These are phyloP conservation scores for Papilionanthe hybrid DNA, from an alignment of 116 monocot species.

Conservation along the genomic window DNA sequence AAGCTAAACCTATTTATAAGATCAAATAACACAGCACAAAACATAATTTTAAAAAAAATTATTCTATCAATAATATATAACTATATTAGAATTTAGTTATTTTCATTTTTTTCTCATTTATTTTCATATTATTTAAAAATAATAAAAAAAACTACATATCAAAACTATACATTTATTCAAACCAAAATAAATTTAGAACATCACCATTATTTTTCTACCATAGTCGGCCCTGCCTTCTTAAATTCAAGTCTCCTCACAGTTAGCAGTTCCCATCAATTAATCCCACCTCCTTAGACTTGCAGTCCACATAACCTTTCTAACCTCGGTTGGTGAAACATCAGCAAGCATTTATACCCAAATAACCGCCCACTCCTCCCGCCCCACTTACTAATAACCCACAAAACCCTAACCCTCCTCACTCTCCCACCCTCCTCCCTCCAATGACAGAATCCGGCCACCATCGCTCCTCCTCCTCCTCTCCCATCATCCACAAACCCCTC, in stretches of 20 bases:
- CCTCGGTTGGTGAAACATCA: background rate
- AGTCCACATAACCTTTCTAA: background rate
- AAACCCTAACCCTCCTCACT: background rate
- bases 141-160: too few species aligned
- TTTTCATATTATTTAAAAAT: too few species aligned
- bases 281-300: background rate
- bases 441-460: slow-evolving; percentile 2
- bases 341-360: background rate
- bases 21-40: too few species aligned
- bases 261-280: background rate
- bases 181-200: too few species aligned
- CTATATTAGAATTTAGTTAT: too few species aligned
- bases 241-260: background rate
- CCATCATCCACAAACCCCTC: background rate
- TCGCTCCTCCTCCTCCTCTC: background rate
- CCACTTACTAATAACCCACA: too few species aligned
- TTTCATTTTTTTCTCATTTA: too few species aligned
- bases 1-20: too few species aligned
- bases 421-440: background rate
- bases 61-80: too few species aligned
- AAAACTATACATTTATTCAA: too few species aligned
- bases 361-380: background rate
- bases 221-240: background rate
- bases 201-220: too few species aligned
- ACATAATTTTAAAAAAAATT: too few species aligned